Conservation (phyloP, 2,329 filamentous ascomycete genomes). For the Fusarium sp. region DNA sequence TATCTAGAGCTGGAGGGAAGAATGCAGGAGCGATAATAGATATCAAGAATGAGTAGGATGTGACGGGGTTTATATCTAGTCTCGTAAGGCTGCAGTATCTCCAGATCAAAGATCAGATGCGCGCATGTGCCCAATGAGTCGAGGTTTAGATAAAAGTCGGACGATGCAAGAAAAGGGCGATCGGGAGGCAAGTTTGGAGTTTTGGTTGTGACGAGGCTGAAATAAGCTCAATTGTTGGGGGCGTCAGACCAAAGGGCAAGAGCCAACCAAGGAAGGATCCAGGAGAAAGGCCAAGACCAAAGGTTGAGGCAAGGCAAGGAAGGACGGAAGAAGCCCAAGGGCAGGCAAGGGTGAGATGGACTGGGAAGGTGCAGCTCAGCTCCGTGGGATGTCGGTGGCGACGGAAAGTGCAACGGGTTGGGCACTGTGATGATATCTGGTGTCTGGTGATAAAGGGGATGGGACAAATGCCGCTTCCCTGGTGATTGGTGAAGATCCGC, state of each 20-base stretch:
- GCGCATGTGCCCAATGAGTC: slow-evolving; percentile 6
- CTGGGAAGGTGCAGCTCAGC: slow-evolving; percentile 6
- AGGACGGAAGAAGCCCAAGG: not conserved
- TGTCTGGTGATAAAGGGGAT: slow-evolving; percentile 10
- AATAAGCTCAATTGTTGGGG: slow-evolving; percentile 39
- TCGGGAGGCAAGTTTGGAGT: slow-evolving; percentile 10
- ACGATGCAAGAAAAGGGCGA: slow-evolving; percentile 7
- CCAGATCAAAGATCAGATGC: not conserved
- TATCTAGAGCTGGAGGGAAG: slow-evolving; percentile 1
- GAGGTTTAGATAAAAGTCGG: slow-evolving; percentile 9
- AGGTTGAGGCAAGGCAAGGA: slow-evolving; percentile 12
- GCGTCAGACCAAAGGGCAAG: slow-evolving; percentile 21
- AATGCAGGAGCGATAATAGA: slow-evolving; percentile 9
- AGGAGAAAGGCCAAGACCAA: slow-evolving; percentile 2
- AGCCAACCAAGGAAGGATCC: slow-evolving; percentile 12
- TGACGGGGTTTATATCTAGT: slow-evolving; percentile 4
- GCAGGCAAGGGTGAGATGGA: slow-evolving; percentile 3
- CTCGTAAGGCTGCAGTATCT: not conserved
- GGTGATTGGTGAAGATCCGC: slow-evolving; percentile 27
- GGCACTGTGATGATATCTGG: not conserved
- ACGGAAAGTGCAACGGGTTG: not conserved
- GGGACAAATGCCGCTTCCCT: slow-evolving; percentile 23
- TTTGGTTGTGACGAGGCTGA: slow-evolving; percentile 35
- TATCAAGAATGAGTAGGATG: not conserved
- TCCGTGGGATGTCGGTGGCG: slow-evolving; percentile 22